Evolutionary conservation across 345 rosid genomes (phyloP).

Genomic region (Sonneratia caseolaris): DNA sequence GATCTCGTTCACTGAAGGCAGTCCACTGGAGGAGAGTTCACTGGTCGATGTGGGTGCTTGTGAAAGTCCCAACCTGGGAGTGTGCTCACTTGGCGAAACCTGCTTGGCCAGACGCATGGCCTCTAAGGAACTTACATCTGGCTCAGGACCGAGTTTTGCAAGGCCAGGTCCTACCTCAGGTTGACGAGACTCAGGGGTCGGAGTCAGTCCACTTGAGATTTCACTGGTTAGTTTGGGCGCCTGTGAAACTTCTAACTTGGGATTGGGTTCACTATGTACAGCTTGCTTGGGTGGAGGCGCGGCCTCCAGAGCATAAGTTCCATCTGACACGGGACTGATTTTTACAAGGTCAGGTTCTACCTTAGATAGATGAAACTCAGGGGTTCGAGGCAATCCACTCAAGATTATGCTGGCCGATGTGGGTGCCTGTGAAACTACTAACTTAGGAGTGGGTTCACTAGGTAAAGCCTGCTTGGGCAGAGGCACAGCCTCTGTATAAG

Average conservation of each 20-base stretch:
- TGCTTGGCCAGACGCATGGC: neutral
- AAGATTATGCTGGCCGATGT: neutral
- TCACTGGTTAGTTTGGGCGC: neutral
- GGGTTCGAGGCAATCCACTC: neutral
- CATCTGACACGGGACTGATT: conserved; percentile 18
- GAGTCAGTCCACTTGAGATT: neutral
- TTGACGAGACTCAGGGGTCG: conserved; percentile 20
- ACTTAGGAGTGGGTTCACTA: conserved; percentile 26
- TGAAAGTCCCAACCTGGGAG: conserved; percentile 32
- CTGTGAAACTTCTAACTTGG: conserved; percentile 30
- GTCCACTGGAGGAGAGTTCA: neutral
- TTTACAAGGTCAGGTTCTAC: conserved; percentile 22
- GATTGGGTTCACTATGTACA: conserved; percentile 21
- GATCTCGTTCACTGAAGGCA: conserved; percentile 18
- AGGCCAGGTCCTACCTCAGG: conserved; percentile 26
- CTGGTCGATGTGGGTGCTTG: conserved; percentile 3
- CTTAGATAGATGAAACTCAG: conserved; percentile 22
- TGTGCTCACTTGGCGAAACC: neutral
- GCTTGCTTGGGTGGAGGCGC: conserved; percentile 19
- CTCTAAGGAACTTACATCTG: conserved; percentile 24
- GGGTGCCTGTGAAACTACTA: conserved; percentile 22
- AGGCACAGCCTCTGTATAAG: conserved; percentile 20
- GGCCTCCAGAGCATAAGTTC: conserved; percentile 19
- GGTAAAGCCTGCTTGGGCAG: conserved; percentile 20
- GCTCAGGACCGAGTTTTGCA: conserved; percentile 15